These are phyloP conservation scores for Kandelia obovata DNA, from an alignment of 345 rosid species.

Conservation along the genomic window DNA sequence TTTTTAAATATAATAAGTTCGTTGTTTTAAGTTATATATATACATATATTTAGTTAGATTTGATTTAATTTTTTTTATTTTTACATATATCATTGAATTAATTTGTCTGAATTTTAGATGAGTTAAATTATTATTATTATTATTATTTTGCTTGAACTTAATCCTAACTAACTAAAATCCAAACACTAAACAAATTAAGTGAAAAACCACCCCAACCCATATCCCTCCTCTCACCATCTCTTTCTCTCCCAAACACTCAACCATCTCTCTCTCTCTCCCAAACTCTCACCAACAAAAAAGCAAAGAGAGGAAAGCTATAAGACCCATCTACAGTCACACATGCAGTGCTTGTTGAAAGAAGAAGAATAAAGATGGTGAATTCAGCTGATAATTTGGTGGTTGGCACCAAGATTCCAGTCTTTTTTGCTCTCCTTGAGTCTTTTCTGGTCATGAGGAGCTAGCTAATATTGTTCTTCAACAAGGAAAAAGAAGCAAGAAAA, in stretches of 20 bases:
- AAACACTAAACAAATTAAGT: neutral
- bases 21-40: too few relatives aligned
- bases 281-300: slow-evolving; percentile 15
- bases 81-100: too few relatives aligned
- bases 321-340: slow-evolving; percentile 1
- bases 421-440: neutral
- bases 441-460: slow-evolving; percentile 12
- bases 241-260: slow-evolving; percentile 21
- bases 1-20: too few relatives aligned
- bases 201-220: neutral
- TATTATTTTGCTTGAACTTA: slow-evolving; percentile 5
- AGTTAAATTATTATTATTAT: neutral
- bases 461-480: neutral
- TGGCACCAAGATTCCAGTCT: slow-evolving; percentile 22
- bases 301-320: slow-evolving; percentile 18
- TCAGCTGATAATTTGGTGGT: slow-evolving; percentile 39
- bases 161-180: slow-evolving; percentile 32
- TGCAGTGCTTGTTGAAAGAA: neutral
- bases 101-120: too few relatives aligned
- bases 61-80: too few relatives aligned
- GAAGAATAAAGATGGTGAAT: slow-evolving; percentile 22
- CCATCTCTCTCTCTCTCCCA: slow-evolving; percentile 24
- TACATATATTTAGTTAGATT: neutral
- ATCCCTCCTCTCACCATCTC: slow-evolving; percentile 16
- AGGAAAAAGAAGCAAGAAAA: slow-evolving; percentile 9